These are phyloP conservation scores for Brassica balearica DNA, from an alignment of 441 rosid species.

Conservation along the genomic window DNA sequence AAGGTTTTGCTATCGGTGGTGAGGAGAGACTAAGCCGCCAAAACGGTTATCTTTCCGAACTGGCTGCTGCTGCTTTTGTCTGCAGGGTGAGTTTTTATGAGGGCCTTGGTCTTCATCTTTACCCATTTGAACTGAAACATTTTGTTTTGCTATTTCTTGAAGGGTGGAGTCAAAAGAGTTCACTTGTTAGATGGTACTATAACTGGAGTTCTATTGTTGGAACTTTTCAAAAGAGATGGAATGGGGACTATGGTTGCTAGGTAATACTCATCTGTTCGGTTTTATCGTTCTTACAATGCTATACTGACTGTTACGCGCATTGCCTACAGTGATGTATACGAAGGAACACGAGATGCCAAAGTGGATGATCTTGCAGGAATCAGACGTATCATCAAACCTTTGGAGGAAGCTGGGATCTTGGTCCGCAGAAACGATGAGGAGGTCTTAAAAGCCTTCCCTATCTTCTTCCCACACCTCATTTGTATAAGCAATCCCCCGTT, in stretches of 20 bases:
- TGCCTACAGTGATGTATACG: slow-evolving; percentile 61
- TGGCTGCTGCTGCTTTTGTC: slow-evolving; percentile 96
- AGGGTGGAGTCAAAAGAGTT: slow-evolving; percentile 94
- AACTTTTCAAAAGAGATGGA: slow-evolving; percentile 96
- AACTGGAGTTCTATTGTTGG: slow-evolving; percentile 86
- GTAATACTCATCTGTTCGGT: slow-evolving; percentile 42
- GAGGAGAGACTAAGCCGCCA: slow-evolving; percentile 78
- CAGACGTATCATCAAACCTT: slow-evolving; percentile 68
- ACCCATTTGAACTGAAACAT: neutral
- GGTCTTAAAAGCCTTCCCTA: slow-evolving; percentile 37
- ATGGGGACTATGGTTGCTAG: slow-evolving; percentile 99
- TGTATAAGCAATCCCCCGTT: neutral
- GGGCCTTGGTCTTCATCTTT: neutral
- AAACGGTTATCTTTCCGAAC: slow-evolving; percentile 85
- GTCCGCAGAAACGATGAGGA: slow-evolving; percentile 76
- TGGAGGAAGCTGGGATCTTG: slow-evolving; percentile 76
- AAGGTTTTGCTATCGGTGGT: slow-evolving; percentile 98
- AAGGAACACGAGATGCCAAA: slow-evolving; percentile 84
- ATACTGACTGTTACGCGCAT: neutral
- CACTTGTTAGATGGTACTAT: slow-evolving; percentile 95
- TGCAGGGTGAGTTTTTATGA: slow-evolving; percentile 67
- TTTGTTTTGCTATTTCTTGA: neutral
- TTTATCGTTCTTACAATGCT: neutral
- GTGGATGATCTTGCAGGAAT: slow-evolving; percentile 76
- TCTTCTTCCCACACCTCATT: neutral